Base-by-base conservation (phyloP, 176 grass and related monocot species). In the sorghum (Sorghum bicolor) region DNA sequence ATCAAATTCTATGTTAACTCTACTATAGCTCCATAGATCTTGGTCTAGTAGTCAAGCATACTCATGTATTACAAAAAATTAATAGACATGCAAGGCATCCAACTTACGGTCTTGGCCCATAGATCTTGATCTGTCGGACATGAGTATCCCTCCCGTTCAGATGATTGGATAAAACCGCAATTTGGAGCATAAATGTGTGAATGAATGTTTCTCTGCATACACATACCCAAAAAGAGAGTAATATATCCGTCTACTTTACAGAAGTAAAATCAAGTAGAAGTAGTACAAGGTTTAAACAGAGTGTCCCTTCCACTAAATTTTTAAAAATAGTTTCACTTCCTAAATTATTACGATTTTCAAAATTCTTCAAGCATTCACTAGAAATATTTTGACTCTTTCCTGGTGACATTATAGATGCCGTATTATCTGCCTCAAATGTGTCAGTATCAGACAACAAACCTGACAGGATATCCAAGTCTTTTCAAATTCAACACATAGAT, bases 121-220 rank as follows among this genome's bases (percentile, higher is more conserved):
- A 95, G 76, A 98, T 94, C 85, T 98, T 98, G 83, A 98, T 90
- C 72, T 95, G 93, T 15, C 91, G 91, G 76, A 98, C 44, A 80
- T 90, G 93, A 24, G 96, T 98, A 76, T 98, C 96, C 77, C 96
- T 85, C 76, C 96, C 96, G 9, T 98, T 98, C 40, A 96, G 71
- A 77, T 98, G 96, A 87, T 98, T 96, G 32, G 93, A 93, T 16
- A 95, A 74, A 70, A 98, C 65, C 38, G 77, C 91, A 77, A 98
- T 85, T 90, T 98, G 93, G 77, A 98, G 93, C 93, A 98, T 98
- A 86, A 98, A 98, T 72, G 93, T 94, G 80, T 90, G 83, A 68
- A 98, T 83, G 82, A 95, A 94, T 74, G 90, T 93, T 70, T 98
- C 96, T 15, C 96, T 98, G 90, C 73, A 84, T 63, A 80, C 47